Evolutionary conservation across 1,139 yeast genomes (phyloP), one percentile per base, ranked within the genome.

Genomic region (Suhomyces yuchorum): DNA sequence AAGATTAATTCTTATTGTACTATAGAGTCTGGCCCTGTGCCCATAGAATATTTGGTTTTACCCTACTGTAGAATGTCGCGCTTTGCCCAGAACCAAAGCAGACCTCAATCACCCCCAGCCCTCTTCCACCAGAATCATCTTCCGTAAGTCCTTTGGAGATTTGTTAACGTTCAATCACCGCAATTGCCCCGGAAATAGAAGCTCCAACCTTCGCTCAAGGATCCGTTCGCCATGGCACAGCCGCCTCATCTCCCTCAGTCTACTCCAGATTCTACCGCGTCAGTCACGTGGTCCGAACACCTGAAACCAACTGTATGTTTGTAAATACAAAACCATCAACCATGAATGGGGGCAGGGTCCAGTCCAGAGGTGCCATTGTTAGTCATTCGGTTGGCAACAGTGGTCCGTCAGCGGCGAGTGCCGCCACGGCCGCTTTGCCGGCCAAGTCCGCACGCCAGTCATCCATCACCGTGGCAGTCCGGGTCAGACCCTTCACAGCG

Each of bases 401-500:
- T 12, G 30, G 18, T 4, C 3, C 20, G 14, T 7, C n/a, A 11
- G 11, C 20, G 12, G n/a, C 4, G 7, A 12, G 9, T 7, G 8
- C n/a, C n/a, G 12, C 38, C 38, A 20, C 35, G 11, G 12, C 41
- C 35, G 17, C 35, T 18, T 17, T 24, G 9, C 40, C 17, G 26
- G 15, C 17, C 15, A 28, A 28, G 22, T 11, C 51, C 5, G 9
- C 30, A 12, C 42, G 75, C 53, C 85, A 84, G 61, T 83, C 92
- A 3, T 85, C 93, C 1, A 85, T 87, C 43, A 75, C 83, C 11
- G 96, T 88, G 12, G 85, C 92, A 1, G 93, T 87, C 3, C 67
- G 97, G 42, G 95, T 91, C 5, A 73, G 97, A 51, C 97, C 97
- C 2, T 89, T 90, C 67, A 88, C 95, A 1, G 60, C 65, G 2